A percentile compares a stretch with the other conserved stretches of the same genome.
Evolutionary conservation across 768 basidiomycete species (phyloP).

Genomic region (Termitomyces sp.): DNA sequence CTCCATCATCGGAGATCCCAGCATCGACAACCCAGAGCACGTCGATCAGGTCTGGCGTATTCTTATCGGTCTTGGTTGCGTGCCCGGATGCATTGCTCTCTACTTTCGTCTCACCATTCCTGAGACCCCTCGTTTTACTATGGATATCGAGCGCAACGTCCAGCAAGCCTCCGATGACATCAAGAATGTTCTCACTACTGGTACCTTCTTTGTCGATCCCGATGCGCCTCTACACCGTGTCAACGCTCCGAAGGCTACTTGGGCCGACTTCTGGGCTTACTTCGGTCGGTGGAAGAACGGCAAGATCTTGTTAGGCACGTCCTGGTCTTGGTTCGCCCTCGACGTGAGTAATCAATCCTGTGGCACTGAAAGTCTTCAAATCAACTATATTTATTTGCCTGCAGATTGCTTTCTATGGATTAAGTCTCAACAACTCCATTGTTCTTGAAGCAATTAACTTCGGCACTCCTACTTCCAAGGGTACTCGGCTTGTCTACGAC

Average conservation of each 20-base stretch:
- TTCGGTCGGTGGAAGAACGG: slow-evolving; percentile 75
- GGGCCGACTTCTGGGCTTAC: slow-evolving; percentile 64
- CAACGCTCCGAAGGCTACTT: slow-evolving; percentile 66
- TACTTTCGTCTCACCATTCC: slow-evolving; percentile 94
- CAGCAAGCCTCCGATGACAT: slow-evolving; percentile 74
- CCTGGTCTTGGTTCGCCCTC: slow-evolving; percentile 91
- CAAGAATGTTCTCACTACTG: slow-evolving; percentile 59
- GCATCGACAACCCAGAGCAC: slow-evolving; percentile 36
- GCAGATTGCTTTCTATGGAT: slow-evolving; percentile 85
- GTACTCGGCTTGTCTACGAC: slow-evolving; percentile 46
- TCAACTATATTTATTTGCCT: slow-evolving; percentile 6
- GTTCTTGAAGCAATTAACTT: slow-evolving; percentile 77
- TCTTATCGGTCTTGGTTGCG: slow-evolving; percentile 83
- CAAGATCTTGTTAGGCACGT: slow-evolving; percentile 77
- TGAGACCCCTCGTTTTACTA: slow-evolving; percentile 88
- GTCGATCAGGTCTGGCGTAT: slow-evolving; percentile 86
- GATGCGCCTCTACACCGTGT: slow-evolving; percentile 60
- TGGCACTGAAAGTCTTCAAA: neutral
- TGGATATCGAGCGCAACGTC: slow-evolving; percentile 88
- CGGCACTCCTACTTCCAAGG: slow-evolving; percentile 41
- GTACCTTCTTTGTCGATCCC: slow-evolving; percentile 47
- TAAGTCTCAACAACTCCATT: slow-evolving; percentile 79
- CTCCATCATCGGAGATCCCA: slow-evolving; percentile 41
- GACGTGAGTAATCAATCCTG: slow-evolving; percentile 47
- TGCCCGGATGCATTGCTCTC: slow-evolving; percentile 80